Evolutionary conservation across 164 flowering plant genomes (phyloP).

Genomic region (Chimonanthus praecox): DNA sequence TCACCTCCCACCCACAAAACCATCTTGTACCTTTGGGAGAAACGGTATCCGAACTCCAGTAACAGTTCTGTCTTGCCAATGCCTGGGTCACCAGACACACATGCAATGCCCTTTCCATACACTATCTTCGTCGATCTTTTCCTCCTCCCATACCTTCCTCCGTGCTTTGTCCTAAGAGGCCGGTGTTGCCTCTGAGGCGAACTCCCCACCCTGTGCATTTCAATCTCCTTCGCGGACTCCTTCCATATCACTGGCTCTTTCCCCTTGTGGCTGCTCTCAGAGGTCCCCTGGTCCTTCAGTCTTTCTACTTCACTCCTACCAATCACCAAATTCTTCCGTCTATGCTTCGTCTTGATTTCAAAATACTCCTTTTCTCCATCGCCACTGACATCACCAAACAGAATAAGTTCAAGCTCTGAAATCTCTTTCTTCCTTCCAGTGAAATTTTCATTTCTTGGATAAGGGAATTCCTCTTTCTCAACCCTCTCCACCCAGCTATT

Average conservation of each 20-base stretch:
- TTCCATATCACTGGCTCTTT: constrained; percentile 87
- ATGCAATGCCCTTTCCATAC: constrained; percentile 91
- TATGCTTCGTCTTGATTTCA: constrained; percentile 69
- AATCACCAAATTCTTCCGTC: constrained; percentile 50
- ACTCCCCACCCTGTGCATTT: constrained; percentile 58
- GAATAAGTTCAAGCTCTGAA: constrained; percentile 76
- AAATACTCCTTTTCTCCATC: constrained; percentile 78
- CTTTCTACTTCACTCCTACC: constrained; percentile 44
- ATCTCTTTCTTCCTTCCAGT: constrained; percentile 89
- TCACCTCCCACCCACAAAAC: constrained; percentile 94
- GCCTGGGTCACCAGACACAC: constrained; percentile 88
- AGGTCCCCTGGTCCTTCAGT: constrained; percentile 34
- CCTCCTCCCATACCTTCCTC: constrained; percentile 43
- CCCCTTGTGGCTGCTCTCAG: constrained; percentile 46
- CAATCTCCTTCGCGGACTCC: constrained; percentile 91
- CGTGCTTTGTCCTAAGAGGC: constrained; percentile 26
- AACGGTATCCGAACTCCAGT: constrained; percentile 78
- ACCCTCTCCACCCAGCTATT: constrained; percentile 73
- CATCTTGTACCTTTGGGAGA: constrained; percentile 85
- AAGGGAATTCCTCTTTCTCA: constrained; percentile 84
- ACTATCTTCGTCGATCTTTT: constrained; percentile 46
- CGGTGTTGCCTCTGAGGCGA: constrained; percentile 30
- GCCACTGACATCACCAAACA: constrained; percentile 78
- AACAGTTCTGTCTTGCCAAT: constrained; percentile 94
- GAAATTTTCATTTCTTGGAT: constrained; percentile 77